Percentiles rank a stretch among this genome's conserved stretches.
Conservation (phyloP, 1,139 yeast species). For the Yarrowia galli region DNA sequence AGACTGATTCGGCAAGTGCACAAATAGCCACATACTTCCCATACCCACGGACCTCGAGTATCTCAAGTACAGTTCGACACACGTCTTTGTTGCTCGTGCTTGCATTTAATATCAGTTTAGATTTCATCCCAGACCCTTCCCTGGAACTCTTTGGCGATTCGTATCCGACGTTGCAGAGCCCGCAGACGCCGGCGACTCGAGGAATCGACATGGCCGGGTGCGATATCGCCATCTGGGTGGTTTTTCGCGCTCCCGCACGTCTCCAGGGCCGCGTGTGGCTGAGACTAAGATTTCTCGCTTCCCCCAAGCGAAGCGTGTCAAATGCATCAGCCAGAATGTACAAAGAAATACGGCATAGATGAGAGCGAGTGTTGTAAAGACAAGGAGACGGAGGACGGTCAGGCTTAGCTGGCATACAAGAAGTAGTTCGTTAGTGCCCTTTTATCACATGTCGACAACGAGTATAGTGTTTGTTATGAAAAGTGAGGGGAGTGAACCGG, state of each 20-base stretch:
- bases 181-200: neutral
- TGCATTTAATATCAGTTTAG: constrained; percentile 19
- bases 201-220: neutral
- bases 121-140: constrained; percentile 1
- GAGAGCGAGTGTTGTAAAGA: constrained; percentile 8
- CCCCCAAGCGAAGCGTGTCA: neutral
- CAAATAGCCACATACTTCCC: too few relatives aligned
- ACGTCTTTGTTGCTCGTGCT: constrained; percentile 14
- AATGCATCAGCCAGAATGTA: constrained; percentile 11
- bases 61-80: neutral
- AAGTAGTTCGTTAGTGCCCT: constrained; percentile 5
- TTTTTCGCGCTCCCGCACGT: neutral
- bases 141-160: neutral
- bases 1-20: too few relatives aligned
- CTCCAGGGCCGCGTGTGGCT: neutral
- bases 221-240: too few relatives aligned
- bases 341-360: neutral
- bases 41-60: too few relatives aligned
- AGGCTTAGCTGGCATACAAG: too few relatives aligned
- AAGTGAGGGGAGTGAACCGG: too few relatives aligned
- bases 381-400: too few relatives aligned
- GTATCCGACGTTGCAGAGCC: neutral
- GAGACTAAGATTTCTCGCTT: constrained; percentile 27
- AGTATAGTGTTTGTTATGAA: neutral
- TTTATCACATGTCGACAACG: constrained; percentile 21